Evolutionary conservation across 2,329 filamentous ascomycete genomes (phyloP).

Genomic region (Aspergillus melleus): DNA sequence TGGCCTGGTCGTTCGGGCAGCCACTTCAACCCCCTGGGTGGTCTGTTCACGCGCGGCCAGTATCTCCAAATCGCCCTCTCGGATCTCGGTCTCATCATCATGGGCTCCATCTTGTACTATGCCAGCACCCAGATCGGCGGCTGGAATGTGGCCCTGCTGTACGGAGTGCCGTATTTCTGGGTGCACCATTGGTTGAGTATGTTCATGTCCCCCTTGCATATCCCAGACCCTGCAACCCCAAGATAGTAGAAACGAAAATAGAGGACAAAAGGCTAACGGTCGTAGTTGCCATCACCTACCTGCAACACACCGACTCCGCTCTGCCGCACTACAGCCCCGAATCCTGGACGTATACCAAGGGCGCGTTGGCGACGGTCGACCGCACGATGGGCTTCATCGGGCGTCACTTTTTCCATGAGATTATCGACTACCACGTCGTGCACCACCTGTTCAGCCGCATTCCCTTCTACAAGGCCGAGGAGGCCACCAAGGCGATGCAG

Average conservation of each 20-base stretch:
- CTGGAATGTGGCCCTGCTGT: constrained; percentile 59
- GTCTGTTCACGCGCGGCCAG: constrained; percentile 61
- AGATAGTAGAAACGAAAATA: neutral
- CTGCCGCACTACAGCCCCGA: constrained; percentile 61
- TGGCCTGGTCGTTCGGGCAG: constrained; percentile 39
- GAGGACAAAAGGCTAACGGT: constrained; percentile 2
- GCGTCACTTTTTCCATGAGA: constrained; percentile 65
- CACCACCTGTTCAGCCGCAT: constrained; percentile 64
- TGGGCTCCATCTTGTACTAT: constrained; percentile 53
- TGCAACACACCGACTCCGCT: constrained; percentile 66
- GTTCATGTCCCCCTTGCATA: constrained; percentile 21
- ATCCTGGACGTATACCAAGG: constrained; percentile 63
- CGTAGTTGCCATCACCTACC: constrained; percentile 70
- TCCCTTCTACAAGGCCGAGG: constrained; percentile 61
- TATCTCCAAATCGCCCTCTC: constrained; percentile 58
- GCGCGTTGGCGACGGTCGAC: constrained; percentile 64
- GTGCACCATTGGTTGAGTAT: constrained; percentile 69
- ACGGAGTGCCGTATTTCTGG: constrained; percentile 67
- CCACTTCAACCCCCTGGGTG: constrained; percentile 64
- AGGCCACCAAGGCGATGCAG: constrained; percentile 59
- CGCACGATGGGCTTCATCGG: constrained; percentile 66
- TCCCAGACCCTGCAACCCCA: neutral
- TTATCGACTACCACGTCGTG: constrained; percentile 64
- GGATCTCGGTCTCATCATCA: constrained; percentile 60
- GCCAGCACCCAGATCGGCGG: constrained; percentile 55